Evolutionary conservation across 2,329 filamentous ascomycete genomes (phyloP).

Genomic region (Nannizziopsis barbatae): DNA sequence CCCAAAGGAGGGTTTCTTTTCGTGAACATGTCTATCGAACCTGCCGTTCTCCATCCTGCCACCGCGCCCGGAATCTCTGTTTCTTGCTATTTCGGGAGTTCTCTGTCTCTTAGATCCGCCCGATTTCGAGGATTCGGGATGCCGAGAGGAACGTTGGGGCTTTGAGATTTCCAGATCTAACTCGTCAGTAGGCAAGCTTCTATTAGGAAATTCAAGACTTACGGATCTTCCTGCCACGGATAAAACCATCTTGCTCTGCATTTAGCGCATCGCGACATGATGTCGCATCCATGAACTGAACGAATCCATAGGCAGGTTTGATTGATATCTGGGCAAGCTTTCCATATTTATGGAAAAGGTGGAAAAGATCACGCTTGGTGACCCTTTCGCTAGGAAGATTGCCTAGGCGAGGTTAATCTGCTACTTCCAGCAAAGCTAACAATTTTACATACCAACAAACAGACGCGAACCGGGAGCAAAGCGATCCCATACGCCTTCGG

Average conservation of each 20-base stretch:
- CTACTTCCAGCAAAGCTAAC: background rate
- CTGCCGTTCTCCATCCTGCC: slow-evolving; percentile 29
- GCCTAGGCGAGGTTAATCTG: slow-evolving; percentile 40
- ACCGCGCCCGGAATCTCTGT: slow-evolving; percentile 25
- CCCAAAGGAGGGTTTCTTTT: slow-evolving; percentile 33
- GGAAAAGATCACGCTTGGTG: slow-evolving; percentile 86
- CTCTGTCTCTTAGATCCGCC: slow-evolving; percentile 43
- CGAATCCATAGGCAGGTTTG: slow-evolving; percentile 93
- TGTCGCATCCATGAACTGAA: slow-evolving; percentile 71
- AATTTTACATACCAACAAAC: slow-evolving; percentile 36
- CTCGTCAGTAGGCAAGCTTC: slow-evolving; percentile 3
- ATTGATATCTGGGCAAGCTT: slow-evolving; percentile 88
- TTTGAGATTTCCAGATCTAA: slow-evolving; percentile 83
- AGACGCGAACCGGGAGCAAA: slow-evolving; percentile 40
- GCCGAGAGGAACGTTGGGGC: slow-evolving; percentile 66
- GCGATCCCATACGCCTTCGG: slow-evolving; percentile 42
- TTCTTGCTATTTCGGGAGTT: slow-evolving; percentile 50
- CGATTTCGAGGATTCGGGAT: slow-evolving; percentile 31
- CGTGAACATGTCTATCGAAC: slow-evolving; percentile 33
- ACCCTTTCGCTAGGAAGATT: slow-evolving; percentile 90
- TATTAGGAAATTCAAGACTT: slow-evolving; percentile 33
- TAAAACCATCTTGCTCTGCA: slow-evolving; percentile 64
- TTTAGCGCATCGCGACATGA: slow-evolving; percentile 67
- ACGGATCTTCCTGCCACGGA: slow-evolving; percentile 91
- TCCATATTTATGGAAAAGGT: slow-evolving; percentile 76